Evolutionary conservation across 2,329 filamentous ascomycete genomes (phyloP), one percentile per base, ranked within the genome.

Genomic region (Stachybotrys chlorohalonatus): DNA sequence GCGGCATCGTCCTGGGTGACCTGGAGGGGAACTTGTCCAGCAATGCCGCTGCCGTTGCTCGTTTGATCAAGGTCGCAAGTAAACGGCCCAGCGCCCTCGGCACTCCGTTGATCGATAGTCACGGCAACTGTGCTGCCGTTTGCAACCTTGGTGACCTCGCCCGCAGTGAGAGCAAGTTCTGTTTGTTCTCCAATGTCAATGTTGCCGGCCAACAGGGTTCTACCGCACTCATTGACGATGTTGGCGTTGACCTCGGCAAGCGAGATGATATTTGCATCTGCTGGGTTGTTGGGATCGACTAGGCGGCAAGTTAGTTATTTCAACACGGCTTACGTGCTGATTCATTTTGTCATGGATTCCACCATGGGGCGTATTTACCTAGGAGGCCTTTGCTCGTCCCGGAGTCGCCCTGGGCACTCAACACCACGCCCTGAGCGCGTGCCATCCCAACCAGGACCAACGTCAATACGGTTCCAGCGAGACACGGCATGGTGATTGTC

Each of bases 11-110:
- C 50, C 16, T 52, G 50, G 1, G 50, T 52, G 7, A 52, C 50
- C 13, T 52, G 31, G 32, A 52, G 50, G 24, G 50, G 50, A 5
- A 32, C 36, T 16, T 52, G 50, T 7, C 51, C 53, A 54, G 53
- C 32, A 50, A 54, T 17, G 46, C 55, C 8, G 50, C 49, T 32
- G 47, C 50, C 16, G 55, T 56, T 8, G 51, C 55, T 52, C 3
- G 50, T 42, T 7, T 24, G 50, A 30, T 52, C 50, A 16, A 52
- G 31, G 36, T 52, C 50, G 32, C 50, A 52, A 13, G 50, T 52
- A 32, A 52, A 52, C n/a, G 50, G 50, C 13, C 50, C 50, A n/a
- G 50, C 36, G 7, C 50, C 50, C 36, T 52, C 50, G n/a, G 31
- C 31, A 5, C 31, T 42, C 17, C 50, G n/a, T 32, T 52, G 50